phyloP scores from a whole-genome alignment of 805 yeast genomes.

The Cephaloascus fragrans region DNA sequence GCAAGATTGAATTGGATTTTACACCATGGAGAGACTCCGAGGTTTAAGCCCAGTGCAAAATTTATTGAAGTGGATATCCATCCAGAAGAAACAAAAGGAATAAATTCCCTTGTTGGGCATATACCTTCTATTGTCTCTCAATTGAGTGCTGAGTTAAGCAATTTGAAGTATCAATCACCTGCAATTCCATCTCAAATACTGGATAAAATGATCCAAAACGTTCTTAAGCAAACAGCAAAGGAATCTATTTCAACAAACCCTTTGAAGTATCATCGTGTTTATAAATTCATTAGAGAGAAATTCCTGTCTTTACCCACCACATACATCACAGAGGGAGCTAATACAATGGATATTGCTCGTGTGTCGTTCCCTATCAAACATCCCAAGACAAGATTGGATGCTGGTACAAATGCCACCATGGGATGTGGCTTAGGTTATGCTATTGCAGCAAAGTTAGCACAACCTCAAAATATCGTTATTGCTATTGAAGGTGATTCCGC shows the following conservation, averaged over 20 bases:
- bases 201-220: conserved; percentile 17
- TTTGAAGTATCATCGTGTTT: conserved; percentile 45
- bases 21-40: conserved; percentile 54
- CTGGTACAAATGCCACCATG: conserved; percentile 75
- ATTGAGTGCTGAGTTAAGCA: conserved; percentile 15
- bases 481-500: conserved; percentile 73
- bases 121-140: conserved; percentile 27
- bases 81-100: conserved; percentile 40
- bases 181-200: conserved; percentile 13
- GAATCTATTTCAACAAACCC: conserved; percentile 11
- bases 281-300: conserved; percentile 32
- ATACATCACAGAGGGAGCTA: conserved; percentile 63
- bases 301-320: conserved; percentile 21
- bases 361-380: conserved; percentile 42
- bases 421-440: conserved; percentile 69
- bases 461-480: conserved; percentile 34
- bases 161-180: conserved; percentile 19
- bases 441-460: conserved; percentile 43
- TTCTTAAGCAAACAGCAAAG: conserved; percentile 18
- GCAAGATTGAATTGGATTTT: conserved; percentile 69
- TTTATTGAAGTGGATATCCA: conserved; percentile 50
- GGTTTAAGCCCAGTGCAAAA: conserved; percentile 32
- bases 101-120: conserved; percentile 47
- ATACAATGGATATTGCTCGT: conserved; percentile 66
- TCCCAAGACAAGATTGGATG: conserved; percentile 53